Evolutionary conservation across 768 basidiomycete genomes (phyloP).

Genomic region (Lactarius sp.): DNA sequence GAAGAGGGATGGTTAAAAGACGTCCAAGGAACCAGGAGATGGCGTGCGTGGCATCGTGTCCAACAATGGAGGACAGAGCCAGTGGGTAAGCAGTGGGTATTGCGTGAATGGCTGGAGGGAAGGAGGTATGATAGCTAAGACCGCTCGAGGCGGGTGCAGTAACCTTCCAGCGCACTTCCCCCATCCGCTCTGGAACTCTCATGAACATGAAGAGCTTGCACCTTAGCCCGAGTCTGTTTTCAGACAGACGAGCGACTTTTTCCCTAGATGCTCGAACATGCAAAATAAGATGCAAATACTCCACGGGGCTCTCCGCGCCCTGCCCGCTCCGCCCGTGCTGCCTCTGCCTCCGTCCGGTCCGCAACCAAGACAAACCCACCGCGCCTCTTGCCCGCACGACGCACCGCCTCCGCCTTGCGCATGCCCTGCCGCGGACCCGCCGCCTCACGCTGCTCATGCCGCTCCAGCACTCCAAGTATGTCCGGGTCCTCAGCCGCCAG

Average conservation of each 20-base stretch:
- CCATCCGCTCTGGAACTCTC: neutral
- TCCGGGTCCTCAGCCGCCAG: constrained; percentile 16
- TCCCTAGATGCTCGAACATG: neutral
- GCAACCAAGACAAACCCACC: constrained; percentile 18
- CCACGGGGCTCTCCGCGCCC: neutral
- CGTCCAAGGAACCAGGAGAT: neutral
- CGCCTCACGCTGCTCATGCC: constrained; percentile 15
- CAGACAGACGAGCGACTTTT: neutral
- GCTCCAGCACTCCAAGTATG: constrained; percentile 10
- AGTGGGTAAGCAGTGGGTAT: neutral
- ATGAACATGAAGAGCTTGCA: neutral
- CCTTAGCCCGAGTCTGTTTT: too few species aligned
- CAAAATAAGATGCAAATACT: constrained; percentile 8
- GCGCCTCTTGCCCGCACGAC: constrained; percentile 7
- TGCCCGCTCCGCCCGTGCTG: neutral
- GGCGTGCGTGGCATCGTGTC: neutral
- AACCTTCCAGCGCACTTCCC: neutral
- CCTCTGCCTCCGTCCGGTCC: neutral
- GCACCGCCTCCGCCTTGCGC: constrained; percentile 15
- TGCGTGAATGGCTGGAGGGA: neutral
- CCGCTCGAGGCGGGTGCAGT: neutral
- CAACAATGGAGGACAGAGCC: neutral
- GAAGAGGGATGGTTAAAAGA: neutral
- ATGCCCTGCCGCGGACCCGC: constrained; percentile 4
- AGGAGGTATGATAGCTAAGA: neutral